Evolutionary conservation across 768 basidiomycete genomes (phyloP).

Genomic region (Lactifluus rugatus): DNA sequence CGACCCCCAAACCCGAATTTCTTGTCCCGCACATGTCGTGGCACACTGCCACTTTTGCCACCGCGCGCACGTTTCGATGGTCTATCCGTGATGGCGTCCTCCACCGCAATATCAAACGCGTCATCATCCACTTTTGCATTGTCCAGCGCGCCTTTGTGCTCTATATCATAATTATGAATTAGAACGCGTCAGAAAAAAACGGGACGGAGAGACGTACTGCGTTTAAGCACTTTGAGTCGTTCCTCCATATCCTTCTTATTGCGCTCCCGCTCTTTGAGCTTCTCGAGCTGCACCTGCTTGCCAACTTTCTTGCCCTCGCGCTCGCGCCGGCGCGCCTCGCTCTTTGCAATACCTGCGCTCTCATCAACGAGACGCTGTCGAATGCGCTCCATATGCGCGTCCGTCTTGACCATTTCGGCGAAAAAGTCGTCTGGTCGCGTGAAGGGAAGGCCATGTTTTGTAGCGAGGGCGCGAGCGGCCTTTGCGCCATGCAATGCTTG

Average conservation of each 20-base stretch:
- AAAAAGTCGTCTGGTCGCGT: conserved; percentile 91
- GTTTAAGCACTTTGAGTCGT: conserved; percentile 74
- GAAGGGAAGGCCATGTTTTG: conserved; percentile 72
- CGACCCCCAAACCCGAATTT: conserved; percentile 79
- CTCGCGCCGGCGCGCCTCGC: conserved; percentile 85
- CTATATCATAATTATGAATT: conserved; percentile 29
- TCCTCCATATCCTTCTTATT: conserved; percentile 91
- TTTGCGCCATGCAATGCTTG: conserved; percentile 84
- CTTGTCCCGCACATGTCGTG: conserved; percentile 55
- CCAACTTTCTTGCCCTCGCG: conserved; percentile 97
- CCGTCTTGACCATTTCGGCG: conserved; percentile 97
- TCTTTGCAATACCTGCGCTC: conserved; percentile 75
- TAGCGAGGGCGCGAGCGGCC: conserved; percentile 64
- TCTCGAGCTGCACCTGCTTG: conserved; percentile 94
- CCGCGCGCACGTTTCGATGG: conserved; percentile 48
- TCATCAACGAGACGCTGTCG: conserved; percentile 87
- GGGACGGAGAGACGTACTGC: conserved; percentile 48
- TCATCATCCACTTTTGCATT: conserved; percentile 47
- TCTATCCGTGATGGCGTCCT: conserved; percentile 75
- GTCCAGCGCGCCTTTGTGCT: conserved; percentile 77
- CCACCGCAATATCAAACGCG: conserved; percentile 82
- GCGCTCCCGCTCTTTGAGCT: conserved; percentile 79
- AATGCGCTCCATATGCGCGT: conserved; percentile 96
- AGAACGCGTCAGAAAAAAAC: neutral
- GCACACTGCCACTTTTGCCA: conserved; percentile 28